phyloP scores from a whole-genome alignment of 2,329 filamentous ascomycete genomes.

The Berkeleyomyces basicola region DNA sequence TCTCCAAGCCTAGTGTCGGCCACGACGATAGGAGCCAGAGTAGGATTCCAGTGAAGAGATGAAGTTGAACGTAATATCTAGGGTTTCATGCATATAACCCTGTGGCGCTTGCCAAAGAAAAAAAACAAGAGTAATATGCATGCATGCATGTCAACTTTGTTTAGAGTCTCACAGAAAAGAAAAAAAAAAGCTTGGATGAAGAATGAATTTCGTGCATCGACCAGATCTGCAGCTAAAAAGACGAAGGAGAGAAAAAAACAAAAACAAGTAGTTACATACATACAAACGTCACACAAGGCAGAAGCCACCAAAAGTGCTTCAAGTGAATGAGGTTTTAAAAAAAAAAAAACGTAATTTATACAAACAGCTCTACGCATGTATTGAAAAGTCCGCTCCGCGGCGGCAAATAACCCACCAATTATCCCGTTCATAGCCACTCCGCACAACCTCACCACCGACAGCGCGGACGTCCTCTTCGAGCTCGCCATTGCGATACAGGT shows the following conservation, averaged over 20 bases:
- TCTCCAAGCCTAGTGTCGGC: no score
- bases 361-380: neutral
- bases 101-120: neutral
- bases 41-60: neutral
- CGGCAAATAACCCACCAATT: slow-evolving; percentile 84
- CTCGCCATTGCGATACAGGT: slow-evolving; percentile 76
- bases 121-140: neutral
- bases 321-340: neutral
- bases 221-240: neutral
- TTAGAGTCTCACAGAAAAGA: neutral
- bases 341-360: slow-evolving; percentile 6
- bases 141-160: neutral
- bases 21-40: neutral
- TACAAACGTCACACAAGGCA: neutral
- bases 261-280: neutral
- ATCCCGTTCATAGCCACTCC: slow-evolving; percentile 84
- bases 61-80: neutral
- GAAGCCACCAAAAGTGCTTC: neutral
- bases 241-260: neutral
- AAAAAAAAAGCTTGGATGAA: neutral
- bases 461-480: slow-evolving; percentile 60
- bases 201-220: neutral
- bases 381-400: slow-evolving; percentile 11
- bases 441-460: slow-evolving; percentile 60
- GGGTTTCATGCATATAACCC: neutral